Evolutionary conservation across 768 basidiomycete genomes (phyloP), one percentile per base, ranked within the genome.

Genomic region (Pulveroboletus sp.): DNA sequence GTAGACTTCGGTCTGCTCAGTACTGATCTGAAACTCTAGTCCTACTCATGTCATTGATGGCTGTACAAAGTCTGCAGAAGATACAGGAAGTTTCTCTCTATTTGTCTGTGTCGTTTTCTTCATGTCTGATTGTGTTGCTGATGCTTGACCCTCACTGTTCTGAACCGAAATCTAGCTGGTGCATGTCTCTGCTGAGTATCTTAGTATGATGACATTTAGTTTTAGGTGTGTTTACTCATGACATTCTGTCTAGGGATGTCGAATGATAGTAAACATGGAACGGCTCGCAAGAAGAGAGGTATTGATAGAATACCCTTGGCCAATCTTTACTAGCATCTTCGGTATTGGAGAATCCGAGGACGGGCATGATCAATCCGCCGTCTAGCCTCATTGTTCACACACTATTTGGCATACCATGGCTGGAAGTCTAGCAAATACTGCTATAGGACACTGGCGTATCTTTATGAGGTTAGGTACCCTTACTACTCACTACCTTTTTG

Each of bases 221-320:
- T 47, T 35, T 3, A 18, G 4, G 30, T 38, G 31, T 13, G 17
- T 13, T 32, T 14, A 15, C 17, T 50, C 28, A 33, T 31, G 17
- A 35, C 28, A n/a, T 40, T 31, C 0, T 5, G 14, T 30, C 41
- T 31, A 66, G 64, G 66, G 61, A 4, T 66, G 64, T 50, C 48
- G 46, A 24, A 43, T 68, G 45, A 53, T 68, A 38, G 27, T 61
- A 3, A 57, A 53, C 35, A 64, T 59, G 43, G 43, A 61, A 31
- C 46, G 53, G n/a, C 55, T 68, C 15, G 50, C 53, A 18, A 50
- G 49, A 38, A 41, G 13, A 28, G 27, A 21, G 21, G 21, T 21
- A 21, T 21, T 21, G 21, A 21, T 21, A 21, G 21, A 4, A 21
- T 21, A 21, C 46, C 21, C 21, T 4, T 21, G 26, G 26, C 8